A percentile compares a stretch with the other conserved stretches of the same genome.
phyloP scores from a whole-genome alignment of 2,329 filamentous ascomycete genomes.

The Tolypocladium nubicola region DNA sequence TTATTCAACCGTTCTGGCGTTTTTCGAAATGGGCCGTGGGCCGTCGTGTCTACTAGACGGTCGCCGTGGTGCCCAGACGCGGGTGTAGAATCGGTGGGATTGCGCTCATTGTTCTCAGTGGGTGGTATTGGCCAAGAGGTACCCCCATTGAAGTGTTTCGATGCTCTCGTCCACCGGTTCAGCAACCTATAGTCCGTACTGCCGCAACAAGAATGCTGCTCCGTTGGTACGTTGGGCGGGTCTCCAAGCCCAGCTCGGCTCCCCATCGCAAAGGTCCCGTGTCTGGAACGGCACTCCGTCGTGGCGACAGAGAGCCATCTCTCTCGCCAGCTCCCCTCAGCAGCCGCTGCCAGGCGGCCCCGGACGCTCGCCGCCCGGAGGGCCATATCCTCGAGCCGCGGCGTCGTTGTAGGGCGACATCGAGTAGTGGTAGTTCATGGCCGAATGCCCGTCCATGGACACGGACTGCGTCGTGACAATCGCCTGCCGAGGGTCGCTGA shows the following conservation, averaged over 20 bases:
- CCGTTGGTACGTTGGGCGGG: neutral
- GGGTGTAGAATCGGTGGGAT: neutral
- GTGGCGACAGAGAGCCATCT: neutral
- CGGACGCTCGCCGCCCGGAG: neutral
- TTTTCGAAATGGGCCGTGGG: neutral
- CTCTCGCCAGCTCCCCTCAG: constrained; percentile 9
- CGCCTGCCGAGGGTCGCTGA: constrained; percentile 12
- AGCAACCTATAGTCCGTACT: neutral
- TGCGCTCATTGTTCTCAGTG: neutral
- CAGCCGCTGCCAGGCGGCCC: constrained; percentile 6
- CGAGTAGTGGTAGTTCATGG: constrained; percentile 13
- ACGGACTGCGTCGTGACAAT: constrained; percentile 9
- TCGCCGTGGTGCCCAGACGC: neutral
- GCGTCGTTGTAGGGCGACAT: constrained; percentile 13
- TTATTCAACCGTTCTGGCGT: neutral
- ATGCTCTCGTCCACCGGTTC: neutral
- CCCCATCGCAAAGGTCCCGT: neutral
- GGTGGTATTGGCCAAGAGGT: neutral
- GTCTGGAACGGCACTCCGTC: neutral
- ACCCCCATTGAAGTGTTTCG: neutral
- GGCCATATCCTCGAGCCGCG: constrained; percentile 9
- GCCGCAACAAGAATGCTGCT: neutral
- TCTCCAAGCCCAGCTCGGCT: neutral
- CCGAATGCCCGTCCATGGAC: constrained; percentile 10
- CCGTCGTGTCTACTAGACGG: neutral